Conservation (phyloP, 768 basidiomycete genomes). For the Mycena polygramma region DNA sequence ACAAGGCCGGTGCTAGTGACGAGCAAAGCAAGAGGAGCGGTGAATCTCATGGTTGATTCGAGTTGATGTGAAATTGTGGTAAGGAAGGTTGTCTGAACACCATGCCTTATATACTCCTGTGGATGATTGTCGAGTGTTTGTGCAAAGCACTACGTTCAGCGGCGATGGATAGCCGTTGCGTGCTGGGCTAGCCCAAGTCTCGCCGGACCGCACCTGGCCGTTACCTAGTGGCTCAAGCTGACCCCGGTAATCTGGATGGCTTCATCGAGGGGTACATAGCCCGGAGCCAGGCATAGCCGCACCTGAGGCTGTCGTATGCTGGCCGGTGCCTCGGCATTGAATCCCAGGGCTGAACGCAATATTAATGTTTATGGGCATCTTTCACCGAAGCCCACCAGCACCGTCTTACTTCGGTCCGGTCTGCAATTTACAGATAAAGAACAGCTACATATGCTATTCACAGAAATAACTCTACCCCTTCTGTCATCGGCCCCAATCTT, state of each 20-base stretch:
- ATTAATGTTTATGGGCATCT: no score
- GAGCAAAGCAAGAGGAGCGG: slow-evolving; percentile 21
- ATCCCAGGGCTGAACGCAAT: no score
- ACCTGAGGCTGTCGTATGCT: no score
- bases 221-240: no score
- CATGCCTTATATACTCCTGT: slow-evolving; percentile 19
- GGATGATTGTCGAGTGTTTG: slow-evolving; percentile 5
- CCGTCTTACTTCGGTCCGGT: slow-evolving; percentile 3
- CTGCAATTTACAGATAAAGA: background rate
- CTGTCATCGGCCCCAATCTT: no score
- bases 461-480: background rate
- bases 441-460: background rate
- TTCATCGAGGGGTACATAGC: no score
- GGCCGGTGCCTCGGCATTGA: no score
- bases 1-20: slow-evolving; percentile 21
- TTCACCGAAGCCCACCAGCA: slow-evolving; percentile 14
- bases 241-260: no score
- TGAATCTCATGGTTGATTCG: slow-evolving; percentile 22
- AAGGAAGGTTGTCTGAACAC: slow-evolving; percentile 3
- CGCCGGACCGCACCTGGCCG: no score
- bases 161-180: no score
- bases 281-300: no score
- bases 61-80: slow-evolving; percentile 7
- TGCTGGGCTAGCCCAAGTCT: no score
- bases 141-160: background rate